Evolutionary conservation across 2,329 filamentous ascomycete species (phyloP).

Genomic region (Colletotrichum chrysophilum): DNA sequence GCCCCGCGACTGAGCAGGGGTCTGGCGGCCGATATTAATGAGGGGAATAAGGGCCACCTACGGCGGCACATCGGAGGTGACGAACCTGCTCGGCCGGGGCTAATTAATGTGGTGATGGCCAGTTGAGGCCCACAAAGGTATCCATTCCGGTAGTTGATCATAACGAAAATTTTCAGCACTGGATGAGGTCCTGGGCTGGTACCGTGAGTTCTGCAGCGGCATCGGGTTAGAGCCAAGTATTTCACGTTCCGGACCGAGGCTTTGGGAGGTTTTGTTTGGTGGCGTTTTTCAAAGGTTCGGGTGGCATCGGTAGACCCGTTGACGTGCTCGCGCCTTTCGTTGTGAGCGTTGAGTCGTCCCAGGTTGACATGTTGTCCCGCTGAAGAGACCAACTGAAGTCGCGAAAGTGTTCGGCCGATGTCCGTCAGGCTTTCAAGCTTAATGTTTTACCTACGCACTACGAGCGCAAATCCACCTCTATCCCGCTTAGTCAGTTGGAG

Average conservation of each 20-base stretch:
- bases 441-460: no score
- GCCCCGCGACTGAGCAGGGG: neutral
- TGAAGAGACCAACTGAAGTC: neutral
- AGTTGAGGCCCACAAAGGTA: neutral
- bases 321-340: neutral
- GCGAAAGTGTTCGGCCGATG: neutral
- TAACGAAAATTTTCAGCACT: neutral
- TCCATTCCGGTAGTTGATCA: neutral
- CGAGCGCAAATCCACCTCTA: no score
- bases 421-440: neutral
- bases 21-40: neutral
- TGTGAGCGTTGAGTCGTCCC: neutral
- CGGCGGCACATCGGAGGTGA: conserved; percentile 2
- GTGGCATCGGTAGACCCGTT: neutral
- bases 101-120: neutral
- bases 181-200: neutral
- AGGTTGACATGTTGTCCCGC: neutral
- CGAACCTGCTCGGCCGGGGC: neutral
- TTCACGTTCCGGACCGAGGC: neutral
- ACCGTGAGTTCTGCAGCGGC: neutral
- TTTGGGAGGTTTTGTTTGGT: neutral
- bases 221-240: neutral
- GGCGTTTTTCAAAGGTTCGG: neutral
- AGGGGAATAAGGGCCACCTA: neutral
- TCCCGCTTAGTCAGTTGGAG: no score